Conservation (phyloP, 78 protist species). For the Tieghemostelium lacteum region DNA sequence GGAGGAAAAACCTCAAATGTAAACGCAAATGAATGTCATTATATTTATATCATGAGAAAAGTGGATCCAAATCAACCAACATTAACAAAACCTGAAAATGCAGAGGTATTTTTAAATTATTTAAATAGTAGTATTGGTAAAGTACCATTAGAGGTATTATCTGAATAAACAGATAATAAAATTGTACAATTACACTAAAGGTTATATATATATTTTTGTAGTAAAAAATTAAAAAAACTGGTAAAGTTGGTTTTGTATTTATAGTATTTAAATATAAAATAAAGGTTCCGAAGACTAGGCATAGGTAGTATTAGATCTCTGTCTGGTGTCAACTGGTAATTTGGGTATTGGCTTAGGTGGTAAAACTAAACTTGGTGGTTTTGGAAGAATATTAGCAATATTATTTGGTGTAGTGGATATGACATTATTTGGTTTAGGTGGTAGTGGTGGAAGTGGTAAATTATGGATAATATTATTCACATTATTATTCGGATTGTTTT, state of each 20-base stretch:
- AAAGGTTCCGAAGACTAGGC: background rate
- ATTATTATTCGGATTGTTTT: background rate
- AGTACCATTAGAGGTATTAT: slow-evolving; percentile 48
- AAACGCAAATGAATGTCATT: slow-evolving; percentile 57
- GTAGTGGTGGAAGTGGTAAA: background rate
- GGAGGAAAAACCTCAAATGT: background rate
- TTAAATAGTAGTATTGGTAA: slow-evolving; percentile 44
- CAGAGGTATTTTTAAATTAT: slow-evolving; percentile 5
- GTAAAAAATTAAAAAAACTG: too few species aligned
- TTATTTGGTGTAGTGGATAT: background rate
- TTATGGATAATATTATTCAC: too few species aligned
- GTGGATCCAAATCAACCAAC: background rate
- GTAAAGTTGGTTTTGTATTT: slow-evolving; percentile 36
- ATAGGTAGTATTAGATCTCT: background rate
- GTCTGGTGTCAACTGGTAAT: background rate
- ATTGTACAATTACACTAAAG: background rate
- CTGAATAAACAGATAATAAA: background rate
- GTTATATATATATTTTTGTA: too few species aligned
- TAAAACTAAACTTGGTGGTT: background rate
- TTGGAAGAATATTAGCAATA: background rate
- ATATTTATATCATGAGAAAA: slow-evolving; percentile 41
- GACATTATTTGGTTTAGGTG: background rate
- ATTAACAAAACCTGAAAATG: background rate
- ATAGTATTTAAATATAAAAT: background rate
- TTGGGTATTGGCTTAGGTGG: background rate